Evolutionary conservation across 2,329 filamentous ascomycete species (phyloP), one percentile per base, ranked within the genome.

Genomic region (Zymoseptoria brevis): DNA sequence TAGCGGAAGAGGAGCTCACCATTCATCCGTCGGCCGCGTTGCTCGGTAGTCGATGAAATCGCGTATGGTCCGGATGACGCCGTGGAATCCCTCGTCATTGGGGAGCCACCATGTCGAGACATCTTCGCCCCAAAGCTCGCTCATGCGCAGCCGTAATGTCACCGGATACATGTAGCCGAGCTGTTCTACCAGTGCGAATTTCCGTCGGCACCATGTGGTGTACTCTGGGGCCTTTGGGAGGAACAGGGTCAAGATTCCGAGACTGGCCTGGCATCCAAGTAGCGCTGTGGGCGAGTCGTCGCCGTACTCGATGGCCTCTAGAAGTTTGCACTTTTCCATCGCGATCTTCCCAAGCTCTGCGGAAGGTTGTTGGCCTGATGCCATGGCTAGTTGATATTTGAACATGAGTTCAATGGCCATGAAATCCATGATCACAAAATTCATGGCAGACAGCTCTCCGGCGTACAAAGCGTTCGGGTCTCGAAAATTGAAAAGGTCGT

Each of bases 21-120:
- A 62, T 11, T 59, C 63, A 52, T 69, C 70, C 26, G 60, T 62
- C 8, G 66, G 69, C 48, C 63, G 62, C 26, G 62, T 62, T n/a
- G 69, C 68, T 54, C 72, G 65, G 56, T 71, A 72, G 26, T 73
- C 64, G 26, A 91, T 89, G 74, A 96, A 92, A 50, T 84, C 82
- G 19, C 92, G 87, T 62, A 96, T 86, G 57, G 83, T 87, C 55
- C 86, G 86, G 57, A 96, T 80, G 50, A 95, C 83, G 0, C 83
- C 82, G 9, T 83, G 87, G 67, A 88, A 88, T 1, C 83, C 85
- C 75, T 93, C 88, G 62, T 90, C 84, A 71, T 94, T 83, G 2
- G 91, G 89, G 2, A 96, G 81, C 94, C 94, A 99, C 90, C 91
- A 96, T 59, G 87, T 81, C 51, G 83, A 83, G 56, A 91, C 84